Evolutionary conservation across 2,329 filamentous ascomycete genomes (phyloP).

Genomic region (Fonsecaea erecta): DNA sequence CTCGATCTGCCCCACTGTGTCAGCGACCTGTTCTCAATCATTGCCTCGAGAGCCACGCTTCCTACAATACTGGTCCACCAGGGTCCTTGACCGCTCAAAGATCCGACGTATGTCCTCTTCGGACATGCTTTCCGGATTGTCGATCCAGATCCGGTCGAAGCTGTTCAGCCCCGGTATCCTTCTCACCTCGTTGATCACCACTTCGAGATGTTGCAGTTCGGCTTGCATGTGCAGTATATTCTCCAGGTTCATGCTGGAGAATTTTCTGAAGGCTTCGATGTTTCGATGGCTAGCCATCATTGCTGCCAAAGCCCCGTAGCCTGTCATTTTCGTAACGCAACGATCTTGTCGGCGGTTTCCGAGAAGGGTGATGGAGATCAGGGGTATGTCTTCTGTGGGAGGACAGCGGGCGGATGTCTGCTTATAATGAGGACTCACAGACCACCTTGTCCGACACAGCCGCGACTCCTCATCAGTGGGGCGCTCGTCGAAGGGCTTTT

Average conservation of each 20-base stretch:
- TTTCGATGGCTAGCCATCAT: conserved; percentile 34
- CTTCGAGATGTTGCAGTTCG: conserved; percentile 33
- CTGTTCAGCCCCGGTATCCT: conserved; percentile 27
- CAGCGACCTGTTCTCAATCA: conserved; percentile 14
- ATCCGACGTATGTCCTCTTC: conserved; percentile 29
- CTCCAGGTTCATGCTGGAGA: conserved; percentile 30
- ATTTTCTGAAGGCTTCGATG: conserved; percentile 33
- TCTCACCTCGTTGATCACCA: conserved; percentile 32
- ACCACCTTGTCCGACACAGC: conserved; percentile 23
- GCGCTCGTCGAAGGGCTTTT: not conserved
- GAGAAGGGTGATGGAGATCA: conserved; percentile 11
- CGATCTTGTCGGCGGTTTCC: conserved; percentile 1
- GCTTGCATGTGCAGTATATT: conserved; percentile 36
- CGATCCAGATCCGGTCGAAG: conserved; percentile 33
- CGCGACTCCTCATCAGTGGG: conserved; percentile 16
- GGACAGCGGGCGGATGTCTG: conserved; percentile 28
- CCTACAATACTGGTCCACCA: conserved; percentile 34
- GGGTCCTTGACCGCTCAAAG: conserved; percentile 32
- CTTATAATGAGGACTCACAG: conserved; percentile 27
- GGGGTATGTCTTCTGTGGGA: conserved; percentile 23
- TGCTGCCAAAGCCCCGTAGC: conserved; percentile 31
- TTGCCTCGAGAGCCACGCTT: not conserved
- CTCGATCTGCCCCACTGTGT: conserved; percentile 29
- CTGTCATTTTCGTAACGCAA: conserved; percentile 27
- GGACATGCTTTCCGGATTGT: conserved; percentile 29